These are phyloP conservation scores for Mariannaea elegans DNA, from an alignment of 2,329 filamentous ascomycete species.

Conservation along the genomic window DNA sequence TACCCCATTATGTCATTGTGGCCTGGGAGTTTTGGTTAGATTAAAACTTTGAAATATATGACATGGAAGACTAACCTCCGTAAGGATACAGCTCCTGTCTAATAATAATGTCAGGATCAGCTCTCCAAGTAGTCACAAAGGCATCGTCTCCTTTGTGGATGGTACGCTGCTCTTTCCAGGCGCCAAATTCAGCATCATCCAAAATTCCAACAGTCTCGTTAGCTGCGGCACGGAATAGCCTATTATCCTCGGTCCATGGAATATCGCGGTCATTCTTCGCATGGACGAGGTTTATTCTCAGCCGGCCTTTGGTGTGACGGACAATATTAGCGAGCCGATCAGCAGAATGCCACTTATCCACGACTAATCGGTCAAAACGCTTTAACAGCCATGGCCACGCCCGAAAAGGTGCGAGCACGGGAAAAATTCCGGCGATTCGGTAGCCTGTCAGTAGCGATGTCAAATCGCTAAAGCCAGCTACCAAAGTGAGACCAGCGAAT, in stretches of 20 bases:
- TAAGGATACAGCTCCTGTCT: conserved; percentile 63
- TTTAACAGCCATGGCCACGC: conserved; percentile 71
- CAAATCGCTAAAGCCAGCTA: conserved; percentile 81
- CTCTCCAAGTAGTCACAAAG: conserved; percentile 57
- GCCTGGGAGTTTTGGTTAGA: conserved; percentile 51
- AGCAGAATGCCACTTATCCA: conserved; percentile 84
- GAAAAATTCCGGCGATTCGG: conserved; percentile 79
- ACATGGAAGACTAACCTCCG: conserved; percentile 56
- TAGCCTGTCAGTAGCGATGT: conserved; percentile 80
- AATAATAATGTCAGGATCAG: conserved; percentile 57
- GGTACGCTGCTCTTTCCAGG: conserved; percentile 57
- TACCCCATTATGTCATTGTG: conserved; percentile 77
- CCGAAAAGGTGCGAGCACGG: conserved; percentile 79
- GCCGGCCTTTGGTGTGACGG: conserved; percentile 56
- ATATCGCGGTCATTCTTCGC: conserved; percentile 86
- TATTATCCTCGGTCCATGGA: conserved; percentile 74
- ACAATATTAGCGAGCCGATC: conserved; percentile 69
- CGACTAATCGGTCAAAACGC: conserved; percentile 68
- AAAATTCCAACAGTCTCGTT: conserved; percentile 55
- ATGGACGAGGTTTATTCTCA: conserved; percentile 80
- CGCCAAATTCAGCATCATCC: conserved; percentile 49
- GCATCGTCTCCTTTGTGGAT: conserved; percentile 53
- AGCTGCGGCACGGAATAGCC: conserved; percentile 68
- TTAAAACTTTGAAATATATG: not conserved
- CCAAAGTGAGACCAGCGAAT: conserved; percentile 82